Evolutionary conservation across 2,329 filamentous ascomycete genomes (phyloP).

Genomic region (Aspergillus niger): DNA sequence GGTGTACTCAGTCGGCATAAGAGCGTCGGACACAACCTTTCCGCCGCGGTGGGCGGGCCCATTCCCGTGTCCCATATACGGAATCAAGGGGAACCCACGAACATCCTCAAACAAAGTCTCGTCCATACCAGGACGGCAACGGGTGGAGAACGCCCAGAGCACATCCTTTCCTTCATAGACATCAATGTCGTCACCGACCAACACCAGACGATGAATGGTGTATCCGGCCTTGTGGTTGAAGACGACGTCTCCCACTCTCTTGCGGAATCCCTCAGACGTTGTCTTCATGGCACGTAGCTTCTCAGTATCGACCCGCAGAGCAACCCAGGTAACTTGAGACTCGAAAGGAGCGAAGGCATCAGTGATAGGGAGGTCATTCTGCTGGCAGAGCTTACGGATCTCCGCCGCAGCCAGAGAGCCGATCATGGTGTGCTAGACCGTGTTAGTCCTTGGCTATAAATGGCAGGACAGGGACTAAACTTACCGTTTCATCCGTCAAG

Average conservation of each 20-base stretch:
- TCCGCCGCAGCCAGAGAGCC: constrained; percentile 49
- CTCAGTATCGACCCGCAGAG: constrained; percentile 58
- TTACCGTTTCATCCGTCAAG: constrained; percentile 49
- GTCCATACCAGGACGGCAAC: constrained; percentile 49
- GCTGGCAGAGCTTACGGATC: constrained; percentile 41
- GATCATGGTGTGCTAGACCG: constrained; percentile 40
- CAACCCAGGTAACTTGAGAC: constrained; percentile 53
- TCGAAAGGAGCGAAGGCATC: constrained; percentile 51
- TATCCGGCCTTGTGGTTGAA: constrained; percentile 46
- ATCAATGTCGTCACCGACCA: constrained; percentile 55
- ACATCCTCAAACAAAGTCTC: constrained; percentile 52
- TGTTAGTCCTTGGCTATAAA: not conserved
- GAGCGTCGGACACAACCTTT: constrained; percentile 51
- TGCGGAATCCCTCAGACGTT: constrained; percentile 43
- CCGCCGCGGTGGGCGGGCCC: constrained; percentile 38
- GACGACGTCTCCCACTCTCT: constrained; percentile 47
- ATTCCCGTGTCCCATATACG: constrained; percentile 51
- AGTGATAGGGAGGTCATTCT: constrained; percentile 45
- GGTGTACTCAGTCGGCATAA: constrained; percentile 49
- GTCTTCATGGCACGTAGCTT: constrained; percentile 60
- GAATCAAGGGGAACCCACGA: constrained; percentile 48
- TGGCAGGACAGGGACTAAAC: constrained; percentile 13
- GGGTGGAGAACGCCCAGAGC: constrained; percentile 53
- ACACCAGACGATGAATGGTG: constrained; percentile 48
- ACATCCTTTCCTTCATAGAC: constrained; percentile 50